These are phyloP conservation scores for Cyclotella baltica DNA, from an alignment of 108 stramenopile genomes.

Conservation along the genomic window DNA sequence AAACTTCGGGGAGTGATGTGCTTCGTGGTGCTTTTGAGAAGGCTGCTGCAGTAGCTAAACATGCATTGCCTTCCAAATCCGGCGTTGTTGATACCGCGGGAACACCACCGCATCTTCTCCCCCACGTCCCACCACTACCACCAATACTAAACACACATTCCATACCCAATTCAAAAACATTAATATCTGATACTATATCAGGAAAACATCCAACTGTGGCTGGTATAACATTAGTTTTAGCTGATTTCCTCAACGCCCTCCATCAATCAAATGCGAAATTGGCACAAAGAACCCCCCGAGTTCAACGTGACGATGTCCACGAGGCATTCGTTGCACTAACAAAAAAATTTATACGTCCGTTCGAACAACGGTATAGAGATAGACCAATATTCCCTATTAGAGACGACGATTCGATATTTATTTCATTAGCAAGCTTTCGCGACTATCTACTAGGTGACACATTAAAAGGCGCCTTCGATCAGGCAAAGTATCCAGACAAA, in stretches of 20 bases:
- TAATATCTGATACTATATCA: slow-evolving; percentile 51
- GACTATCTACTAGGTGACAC: slow-evolving; percentile 88
- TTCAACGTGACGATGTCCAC: slow-evolving; percentile 52
- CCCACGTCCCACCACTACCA: slow-evolving; percentile 35
- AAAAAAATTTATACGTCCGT: slow-evolving; percentile 44
- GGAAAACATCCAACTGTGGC: slow-evolving; percentile 63
- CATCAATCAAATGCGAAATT: slow-evolving; percentile 45
- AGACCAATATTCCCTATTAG: slow-evolving; percentile 64
- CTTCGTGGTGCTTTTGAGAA: slow-evolving; percentile 5
- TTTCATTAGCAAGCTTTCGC: slow-evolving; percentile 89
- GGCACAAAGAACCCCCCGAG: slow-evolving; percentile 20
- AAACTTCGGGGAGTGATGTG: slow-evolving; percentile 2
- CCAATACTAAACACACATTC: slow-evolving; percentile 28
- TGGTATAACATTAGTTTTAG: slow-evolving; percentile 56
- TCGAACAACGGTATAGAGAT: slow-evolving; percentile 63
- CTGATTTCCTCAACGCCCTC: slow-evolving; percentile 48
- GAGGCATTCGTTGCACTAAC: slow-evolving; percentile 56
- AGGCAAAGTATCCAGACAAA: slow-evolving; percentile 85
- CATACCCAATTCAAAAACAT: slow-evolving; percentile 34
- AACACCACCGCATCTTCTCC: slow-evolving; percentile 11
- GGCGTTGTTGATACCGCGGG: neutral
- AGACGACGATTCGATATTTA: slow-evolving; percentile 81
- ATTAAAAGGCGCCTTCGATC: slow-evolving; percentile 78
- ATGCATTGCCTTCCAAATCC: neutral
- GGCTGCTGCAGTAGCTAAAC: neutral